A percentile compares a stretch with the other conserved stretches of the same genome.
phyloP scores from a whole-genome alignment of 2,329 filamentous ascomycete species.

The Xylariaceae sp. region DNA sequence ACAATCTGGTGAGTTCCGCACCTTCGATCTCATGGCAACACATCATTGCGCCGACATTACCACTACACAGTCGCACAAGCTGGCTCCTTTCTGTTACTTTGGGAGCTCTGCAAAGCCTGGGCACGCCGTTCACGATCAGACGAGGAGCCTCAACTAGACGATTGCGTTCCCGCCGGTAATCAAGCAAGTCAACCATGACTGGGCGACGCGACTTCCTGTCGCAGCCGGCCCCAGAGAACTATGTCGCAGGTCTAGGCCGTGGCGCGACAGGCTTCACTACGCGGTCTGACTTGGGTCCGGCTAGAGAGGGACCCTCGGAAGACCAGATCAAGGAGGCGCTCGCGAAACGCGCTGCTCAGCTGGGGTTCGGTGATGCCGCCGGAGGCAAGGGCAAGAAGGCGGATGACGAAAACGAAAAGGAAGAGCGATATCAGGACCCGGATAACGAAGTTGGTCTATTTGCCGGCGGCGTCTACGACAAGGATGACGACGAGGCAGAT shows the following conservation, averaged over 20 bases:
- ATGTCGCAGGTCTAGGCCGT: slow-evolving; percentile 92
- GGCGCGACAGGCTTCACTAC: slow-evolving; percentile 98
- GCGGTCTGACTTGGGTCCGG: slow-evolving; percentile 89
- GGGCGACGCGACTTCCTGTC: slow-evolving; percentile 77
- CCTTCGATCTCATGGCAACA: too few species aligned
- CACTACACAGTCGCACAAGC: too few species aligned
- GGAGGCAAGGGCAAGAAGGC: slow-evolving; percentile 58
- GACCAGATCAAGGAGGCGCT: slow-evolving; percentile 98
- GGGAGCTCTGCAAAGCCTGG: too few species aligned
- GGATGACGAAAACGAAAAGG: slow-evolving; percentile 66
- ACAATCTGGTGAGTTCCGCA: too few species aligned
- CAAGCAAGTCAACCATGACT: too few species aligned
- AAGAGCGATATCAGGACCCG: slow-evolving; percentile 85
- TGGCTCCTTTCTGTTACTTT: too few species aligned
- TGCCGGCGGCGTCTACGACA: slow-evolving; percentile 90
- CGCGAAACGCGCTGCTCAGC: slow-evolving; percentile 81
- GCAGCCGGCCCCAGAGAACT: slow-evolving; percentile 78
- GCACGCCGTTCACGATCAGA: too few species aligned
- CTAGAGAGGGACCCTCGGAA: slow-evolving; percentile 88
- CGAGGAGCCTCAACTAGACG: too few species aligned
- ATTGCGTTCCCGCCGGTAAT: too few species aligned
- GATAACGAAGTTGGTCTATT: slow-evolving; percentile 97
- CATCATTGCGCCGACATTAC: too few species aligned
- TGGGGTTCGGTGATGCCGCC: slow-evolving; percentile 57
- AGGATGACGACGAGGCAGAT: slow-evolving; percentile 96